Percentiles rank a stretch among this genome's conserved stretches.
Evolutionary conservation across 495 filamentous ascomycete genomes (phyloP).

Genomic region (Letharia lupina): DNA sequence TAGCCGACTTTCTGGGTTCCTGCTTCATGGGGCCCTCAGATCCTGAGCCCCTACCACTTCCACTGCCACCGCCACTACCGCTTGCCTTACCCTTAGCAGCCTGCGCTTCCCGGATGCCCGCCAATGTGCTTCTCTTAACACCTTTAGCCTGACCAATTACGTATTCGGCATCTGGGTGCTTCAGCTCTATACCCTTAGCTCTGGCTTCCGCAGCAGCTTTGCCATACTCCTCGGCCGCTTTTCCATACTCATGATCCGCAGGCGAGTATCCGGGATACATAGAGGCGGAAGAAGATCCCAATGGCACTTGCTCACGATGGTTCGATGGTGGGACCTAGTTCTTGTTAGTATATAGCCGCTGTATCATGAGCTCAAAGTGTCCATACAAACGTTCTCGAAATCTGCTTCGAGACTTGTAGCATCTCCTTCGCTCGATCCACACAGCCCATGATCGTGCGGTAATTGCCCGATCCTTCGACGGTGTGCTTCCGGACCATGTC

Average conservation of each 20-base stretch:
- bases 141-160: slow-evolving; percentile 26
- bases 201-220: slow-evolving; percentile 21
- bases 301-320: slow-evolving; percentile 26
- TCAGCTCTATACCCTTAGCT: slow-evolving; percentile 21
- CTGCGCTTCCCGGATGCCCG: slow-evolving; percentile 7
- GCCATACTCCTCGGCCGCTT: slow-evolving; percentile 27
- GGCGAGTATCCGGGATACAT: slow-evolving; percentile 31
- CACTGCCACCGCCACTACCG: slow-evolving; percentile 18
- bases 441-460: slow-evolving; percentile 20
- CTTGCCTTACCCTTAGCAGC: slow-evolving; percentile 10
- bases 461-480: slow-evolving; percentile 24
- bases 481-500: slow-evolving; percentile 31
- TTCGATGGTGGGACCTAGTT: slow-evolving; percentile 20
- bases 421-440: slow-evolving; percentile 27
- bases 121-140: slow-evolving; percentile 16
- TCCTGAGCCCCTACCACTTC: slow-evolving; percentile 6
- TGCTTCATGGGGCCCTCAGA: neutral
- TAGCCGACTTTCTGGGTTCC: neutral
- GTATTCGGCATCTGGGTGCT: slow-evolving; percentile 23
- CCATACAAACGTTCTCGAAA: slow-evolving; percentile 25
- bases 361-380: neutral
- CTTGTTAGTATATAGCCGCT: slow-evolving; percentile 1
- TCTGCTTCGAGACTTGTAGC: slow-evolving; percentile 23
- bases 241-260: slow-evolving; percentile 25
- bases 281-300: slow-evolving; percentile 28